phyloP scores from a whole-genome alignment of 129 eudicot species.

The Flaveria brownii region DNA sequence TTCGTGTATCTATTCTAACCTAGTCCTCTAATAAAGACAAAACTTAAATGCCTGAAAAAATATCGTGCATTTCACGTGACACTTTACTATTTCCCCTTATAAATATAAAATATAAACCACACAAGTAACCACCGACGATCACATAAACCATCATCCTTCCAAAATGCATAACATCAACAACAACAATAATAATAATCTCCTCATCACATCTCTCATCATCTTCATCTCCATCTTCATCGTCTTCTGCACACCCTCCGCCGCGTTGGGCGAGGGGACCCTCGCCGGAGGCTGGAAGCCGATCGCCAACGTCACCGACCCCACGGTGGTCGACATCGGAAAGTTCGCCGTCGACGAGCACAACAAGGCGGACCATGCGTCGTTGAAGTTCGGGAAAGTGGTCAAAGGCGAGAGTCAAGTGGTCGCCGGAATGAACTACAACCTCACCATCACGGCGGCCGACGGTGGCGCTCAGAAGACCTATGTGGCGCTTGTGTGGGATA shows the following conservation, averaged over 20 bases:
- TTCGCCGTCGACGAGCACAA: constrained; percentile 33
- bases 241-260: neutral
- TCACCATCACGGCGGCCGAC: constrained; percentile 18
- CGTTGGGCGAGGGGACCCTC: neutral
- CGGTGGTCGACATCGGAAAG: constrained; percentile 25
- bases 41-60: no score
- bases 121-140: no score
- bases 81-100: no score
- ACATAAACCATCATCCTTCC: no score
- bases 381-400: constrained; percentile 16
- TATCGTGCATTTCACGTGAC: no score
- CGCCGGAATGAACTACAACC: constrained; percentile 28
- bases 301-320: constrained; percentile 9
- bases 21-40: no score
- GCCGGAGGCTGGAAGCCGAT: constrained; percentile 29
- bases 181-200: no score
- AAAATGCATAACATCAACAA: no score
- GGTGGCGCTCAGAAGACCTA: neutral
- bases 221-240: constrained; percentile 2
- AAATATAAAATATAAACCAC: no score
- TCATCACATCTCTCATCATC: constrained; percentile 4
- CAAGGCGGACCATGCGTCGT: neutral
- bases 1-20: no score
- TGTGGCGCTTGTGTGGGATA: constrained; percentile 33
- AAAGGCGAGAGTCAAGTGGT: constrained; percentile 33